Percentiles rank a stretch among this genome's conserved stretches.
phyloP scores from a whole-genome alignment of 176 grass and related monocot species.

The Olyra latifolia region DNA sequence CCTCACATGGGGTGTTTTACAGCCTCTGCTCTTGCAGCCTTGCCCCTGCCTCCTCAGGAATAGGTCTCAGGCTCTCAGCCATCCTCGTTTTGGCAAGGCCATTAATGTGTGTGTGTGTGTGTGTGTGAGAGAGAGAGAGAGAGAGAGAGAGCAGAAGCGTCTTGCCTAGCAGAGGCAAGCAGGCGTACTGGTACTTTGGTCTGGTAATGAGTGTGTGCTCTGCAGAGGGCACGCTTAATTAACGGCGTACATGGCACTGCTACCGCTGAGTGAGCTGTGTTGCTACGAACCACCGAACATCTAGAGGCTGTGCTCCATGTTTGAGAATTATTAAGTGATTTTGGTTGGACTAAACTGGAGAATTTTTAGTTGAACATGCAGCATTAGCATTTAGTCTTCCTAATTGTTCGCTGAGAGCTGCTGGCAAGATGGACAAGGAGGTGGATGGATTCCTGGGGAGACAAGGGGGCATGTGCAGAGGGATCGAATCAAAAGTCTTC shows the following conservation, averaged over 20 bases:
- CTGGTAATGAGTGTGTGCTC: background rate
- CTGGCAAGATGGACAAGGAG: too few species aligned
- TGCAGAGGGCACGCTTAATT: background rate
- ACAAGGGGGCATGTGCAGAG: slow-evolving; percentile 29
- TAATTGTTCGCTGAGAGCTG: too few species aligned
- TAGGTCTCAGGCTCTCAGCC: slow-evolving; percentile 21
- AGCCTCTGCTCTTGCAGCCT: background rate
- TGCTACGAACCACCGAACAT: too few species aligned
- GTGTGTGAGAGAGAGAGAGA: background rate
- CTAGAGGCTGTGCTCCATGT: too few species aligned
- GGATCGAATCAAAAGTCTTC: background rate
- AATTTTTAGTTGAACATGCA: too few species aligned
- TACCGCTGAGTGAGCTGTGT: background rate
- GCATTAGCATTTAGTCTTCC: too few species aligned
- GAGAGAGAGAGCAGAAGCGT: background rate
- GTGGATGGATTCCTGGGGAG: background rate
- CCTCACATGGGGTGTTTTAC: slow-evolving; percentile 32
- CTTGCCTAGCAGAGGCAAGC: background rate
- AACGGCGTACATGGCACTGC: background rate
- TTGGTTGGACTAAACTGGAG: too few species aligned
- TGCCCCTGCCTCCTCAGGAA: background rate
- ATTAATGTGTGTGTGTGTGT: background rate
- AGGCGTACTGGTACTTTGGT: slow-evolving; percentile 8
- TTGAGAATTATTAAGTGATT: too few species aligned
- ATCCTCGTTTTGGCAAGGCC: slow-evolving; percentile 42